phyloP scores from a whole-genome alignment of 108 stramenopile genomes.

The Cylindrotheca closterium region DNA sequence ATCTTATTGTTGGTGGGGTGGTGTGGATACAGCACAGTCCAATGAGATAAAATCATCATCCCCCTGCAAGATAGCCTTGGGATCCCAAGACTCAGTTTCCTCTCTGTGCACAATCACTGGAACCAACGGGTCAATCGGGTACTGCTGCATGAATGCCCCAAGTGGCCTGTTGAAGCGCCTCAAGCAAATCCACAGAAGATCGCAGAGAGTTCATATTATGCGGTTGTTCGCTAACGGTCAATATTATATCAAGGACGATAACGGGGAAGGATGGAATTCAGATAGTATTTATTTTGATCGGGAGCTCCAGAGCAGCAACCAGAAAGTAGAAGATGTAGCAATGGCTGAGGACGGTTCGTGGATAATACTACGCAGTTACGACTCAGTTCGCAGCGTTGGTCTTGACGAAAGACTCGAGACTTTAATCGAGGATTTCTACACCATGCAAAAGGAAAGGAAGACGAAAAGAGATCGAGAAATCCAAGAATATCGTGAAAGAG shows the following conservation, averaged over 20 bases:
- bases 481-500: not conserved
- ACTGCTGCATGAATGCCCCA: not conserved
- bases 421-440: not conserved
- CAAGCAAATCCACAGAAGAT: not conserved
- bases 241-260: not conserved
- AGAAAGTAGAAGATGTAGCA: not conserved
- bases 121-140: too few relatives aligned
- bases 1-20: not conserved
- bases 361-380: not conserved
- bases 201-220: not conserved
- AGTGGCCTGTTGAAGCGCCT: not conserved
- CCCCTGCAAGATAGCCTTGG: not conserved
- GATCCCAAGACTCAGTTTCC: not conserved
- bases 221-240: not conserved
- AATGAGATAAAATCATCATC: not conserved
- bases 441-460: not conserved
- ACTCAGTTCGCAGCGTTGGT: not conserved
- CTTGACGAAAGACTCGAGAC: not conserved
- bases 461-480: not conserved
- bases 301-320: not conserved
- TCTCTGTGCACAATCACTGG: too few relatives aligned
- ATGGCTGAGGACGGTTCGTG: constrained; percentile 1
- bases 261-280: not conserved
- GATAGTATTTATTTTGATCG: not conserved
- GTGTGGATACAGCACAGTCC: not conserved